Base-by-base conservation (phyloP, 163 green algal species). In the Scenedesmus sp. region DNA sequence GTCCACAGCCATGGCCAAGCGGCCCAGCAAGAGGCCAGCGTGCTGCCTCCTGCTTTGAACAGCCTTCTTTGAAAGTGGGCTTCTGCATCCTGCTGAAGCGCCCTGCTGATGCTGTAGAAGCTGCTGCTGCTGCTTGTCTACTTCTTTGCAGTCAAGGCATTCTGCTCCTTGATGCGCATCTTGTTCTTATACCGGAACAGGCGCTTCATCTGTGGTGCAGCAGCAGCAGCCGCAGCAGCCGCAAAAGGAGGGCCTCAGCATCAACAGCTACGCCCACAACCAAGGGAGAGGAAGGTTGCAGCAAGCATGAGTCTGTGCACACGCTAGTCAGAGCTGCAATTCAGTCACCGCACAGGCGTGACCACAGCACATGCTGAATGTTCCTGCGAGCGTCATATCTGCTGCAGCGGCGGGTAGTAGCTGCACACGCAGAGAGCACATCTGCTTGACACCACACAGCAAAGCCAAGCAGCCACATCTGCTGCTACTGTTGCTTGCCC, bases 111-210 rank as follows among this genome's bases (percentile, higher is more conserved):
- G 66, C 66, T 34, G 66, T 18, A 34, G 15, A 73, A 52, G 23
- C 23, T 16, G 2, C 70, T 15, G 5, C 34, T 84, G 77, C 46
- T 84, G 77, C 34, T 60, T 5, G 9, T 60, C 79, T 74, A 96
- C 10, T 94, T 93, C 90, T 96, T 96, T 15, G 88, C 92, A 9
- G 62, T 88, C 15, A 87, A 9, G 59, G 87, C 88, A 73, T 97
- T 97, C 3, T 86, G 66, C 83, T 95, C 95, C 79, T 95, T 95
- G 66, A 97, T 96, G 26, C 91, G 91, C 55, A 93, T 82, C 93
- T 96, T 97, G 94, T 96, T 96, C 88, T 96, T 95, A 13, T 96
- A 90, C 46, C 94, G 90, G 88, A 92, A 95, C 57, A 97, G 55
- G 3, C 95, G 92, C 83, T 94, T 89, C 54, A 96, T 66, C 94